Conservation (phyloP, 495 filamentous ascomycete species). For the Aspergillus steynii region DNA sequence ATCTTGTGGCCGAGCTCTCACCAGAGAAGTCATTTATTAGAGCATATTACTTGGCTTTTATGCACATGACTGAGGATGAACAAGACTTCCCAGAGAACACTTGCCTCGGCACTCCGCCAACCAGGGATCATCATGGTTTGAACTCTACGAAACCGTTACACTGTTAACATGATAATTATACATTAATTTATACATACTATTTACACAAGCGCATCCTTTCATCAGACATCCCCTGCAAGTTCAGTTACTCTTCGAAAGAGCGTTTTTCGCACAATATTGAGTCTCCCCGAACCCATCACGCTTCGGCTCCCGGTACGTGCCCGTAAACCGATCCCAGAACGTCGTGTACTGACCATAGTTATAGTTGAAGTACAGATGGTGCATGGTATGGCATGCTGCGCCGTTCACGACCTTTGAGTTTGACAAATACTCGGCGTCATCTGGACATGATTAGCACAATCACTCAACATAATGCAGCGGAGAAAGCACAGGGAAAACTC, state of each 20-base stretch:
- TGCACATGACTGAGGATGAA: too few species aligned
- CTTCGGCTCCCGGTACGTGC: constrained; percentile 82
- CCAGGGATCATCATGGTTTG: background rate
- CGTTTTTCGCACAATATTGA: background rate
- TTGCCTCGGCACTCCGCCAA: too few species aligned
- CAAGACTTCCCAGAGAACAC: too few species aligned
- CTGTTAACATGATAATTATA: background rate
- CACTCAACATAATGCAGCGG: too few species aligned
- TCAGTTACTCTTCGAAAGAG: background rate
- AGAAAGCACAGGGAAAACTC: constrained; percentile 15
- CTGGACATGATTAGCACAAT: constrained; percentile 14
- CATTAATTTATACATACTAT: background rate
- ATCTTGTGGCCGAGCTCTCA: too few species aligned
- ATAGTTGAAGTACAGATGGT: constrained; percentile 95
- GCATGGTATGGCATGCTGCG: constrained; percentile 91
- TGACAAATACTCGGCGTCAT: constrained; percentile 90
- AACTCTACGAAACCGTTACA: background rate
- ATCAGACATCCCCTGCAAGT: background rate
- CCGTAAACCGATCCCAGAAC: constrained; percentile 85
- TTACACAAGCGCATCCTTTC: background rate
- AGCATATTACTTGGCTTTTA: too few species aligned
- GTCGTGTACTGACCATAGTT: constrained; percentile 97
- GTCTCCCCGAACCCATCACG: constrained; percentile 37
- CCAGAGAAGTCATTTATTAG: too few species aligned
- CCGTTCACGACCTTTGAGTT: constrained; percentile 84